These are phyloP conservation scores for Sporothrix pseudoabietina DNA, from an alignment of 2,329 filamentous ascomycete species.

Conservation along the genomic window DNA sequence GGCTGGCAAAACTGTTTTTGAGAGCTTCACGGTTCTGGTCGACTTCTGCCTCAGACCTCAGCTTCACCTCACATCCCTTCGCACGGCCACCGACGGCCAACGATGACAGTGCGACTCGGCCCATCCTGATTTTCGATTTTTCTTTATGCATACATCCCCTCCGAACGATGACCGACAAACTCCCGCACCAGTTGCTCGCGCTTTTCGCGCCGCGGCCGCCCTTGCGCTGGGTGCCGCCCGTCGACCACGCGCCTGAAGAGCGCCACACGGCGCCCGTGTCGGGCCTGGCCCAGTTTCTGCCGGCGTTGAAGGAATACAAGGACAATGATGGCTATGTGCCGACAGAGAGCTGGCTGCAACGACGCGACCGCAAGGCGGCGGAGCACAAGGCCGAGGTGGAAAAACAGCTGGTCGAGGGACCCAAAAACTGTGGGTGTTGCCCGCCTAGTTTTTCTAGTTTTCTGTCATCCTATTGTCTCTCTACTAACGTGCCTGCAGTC, in stretches of 20 bases:
- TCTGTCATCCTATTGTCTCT: slow-evolving; percentile 3
- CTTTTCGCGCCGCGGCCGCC: slow-evolving; percentile 94
- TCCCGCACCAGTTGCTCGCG: slow-evolving; percentile 87
- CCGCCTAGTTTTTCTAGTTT: too few relatives aligned
- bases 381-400: slow-evolving; percentile 75
- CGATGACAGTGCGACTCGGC: not conserved
- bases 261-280: slow-evolving; percentile 72
- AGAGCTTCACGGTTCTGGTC: not conserved
- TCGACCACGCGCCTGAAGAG: slow-evolving; percentile 80
- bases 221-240: slow-evolving; percentile 82
- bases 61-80: not conserved
- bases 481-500: slow-evolving; percentile 51
- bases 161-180: slow-evolving; percentile 83
- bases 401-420: slow-evolving; percentile 63
- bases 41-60: not conserved
- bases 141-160: not conserved
- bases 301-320: slow-evolving; percentile 74
- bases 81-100: slow-evolving; percentile 17
- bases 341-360: slow-evolving; percentile 91
- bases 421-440: slow-evolving; percentile 60
- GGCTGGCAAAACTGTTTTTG: slow-evolving; percentile 24
- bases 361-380: slow-evolving; percentile 76
- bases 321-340: slow-evolving; percentile 74
- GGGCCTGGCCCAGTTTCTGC: slow-evolving; percentile 74
- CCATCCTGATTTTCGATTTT: not conserved